Evolutionary conservation across 2,329 filamentous ascomycete genomes (phyloP).

Genomic region (Zarea fungicola): DNA sequence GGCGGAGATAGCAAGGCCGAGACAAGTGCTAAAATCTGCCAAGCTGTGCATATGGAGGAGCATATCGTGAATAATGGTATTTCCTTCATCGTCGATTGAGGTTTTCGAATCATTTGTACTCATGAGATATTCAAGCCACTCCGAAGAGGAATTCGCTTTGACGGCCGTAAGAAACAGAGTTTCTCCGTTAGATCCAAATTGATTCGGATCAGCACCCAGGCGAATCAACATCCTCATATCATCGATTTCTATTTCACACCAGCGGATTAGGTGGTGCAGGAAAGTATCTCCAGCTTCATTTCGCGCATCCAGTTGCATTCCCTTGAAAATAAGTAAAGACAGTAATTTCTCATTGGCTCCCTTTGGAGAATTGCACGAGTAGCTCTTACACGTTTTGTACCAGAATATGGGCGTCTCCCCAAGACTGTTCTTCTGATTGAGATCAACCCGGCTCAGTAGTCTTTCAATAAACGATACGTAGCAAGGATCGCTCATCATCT

Average conservation of each 20-base stretch:
- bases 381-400: not conserved
- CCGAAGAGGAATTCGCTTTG: not conserved
- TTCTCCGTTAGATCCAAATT: not conserved
- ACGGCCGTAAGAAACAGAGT: not conserved
- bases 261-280: not conserved
- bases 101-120: not conserved
- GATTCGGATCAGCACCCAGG: slow-evolving; percentile 1
- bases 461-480: not conserved
- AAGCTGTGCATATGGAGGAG: not conserved
- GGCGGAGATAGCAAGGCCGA: not conserved
- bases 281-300: not conserved
- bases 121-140: not conserved
- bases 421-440: not conserved
- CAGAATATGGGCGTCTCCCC: not conserved
- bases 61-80: not conserved
- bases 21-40: no score
- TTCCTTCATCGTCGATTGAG: not conserved
- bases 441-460: not conserved
- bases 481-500: not conserved
- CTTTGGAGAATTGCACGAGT: not conserved
- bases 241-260: not conserved
- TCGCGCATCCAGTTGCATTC: not conserved
- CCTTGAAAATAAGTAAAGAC: not conserved
- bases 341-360: not conserved
- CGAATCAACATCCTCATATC: not conserved